Evolutionary conservation across 371 early-diverging fungal genomes (phyloP).

Genomic region (Smittium culicis): DNA sequence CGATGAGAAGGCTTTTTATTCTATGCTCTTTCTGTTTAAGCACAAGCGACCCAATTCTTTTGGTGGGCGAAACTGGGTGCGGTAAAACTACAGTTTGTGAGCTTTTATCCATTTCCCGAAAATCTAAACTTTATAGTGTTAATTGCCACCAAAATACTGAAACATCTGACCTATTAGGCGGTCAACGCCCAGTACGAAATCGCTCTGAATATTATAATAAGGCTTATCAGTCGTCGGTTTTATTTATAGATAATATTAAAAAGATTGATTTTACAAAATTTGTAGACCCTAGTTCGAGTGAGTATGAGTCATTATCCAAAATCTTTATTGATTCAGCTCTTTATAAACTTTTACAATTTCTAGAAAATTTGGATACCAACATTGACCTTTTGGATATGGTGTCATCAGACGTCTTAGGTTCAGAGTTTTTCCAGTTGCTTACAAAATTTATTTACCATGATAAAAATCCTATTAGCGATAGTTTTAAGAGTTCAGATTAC

Average conservation of each 20-base stretch:
- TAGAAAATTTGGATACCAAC: not conserved
- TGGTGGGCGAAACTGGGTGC: constrained; percentile 99
- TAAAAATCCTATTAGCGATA: not conserved
- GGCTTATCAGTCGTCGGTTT: constrained; percentile 18
- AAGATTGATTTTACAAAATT: not conserved
- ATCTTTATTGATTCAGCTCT: not conserved
- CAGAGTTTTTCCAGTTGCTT: not conserved
- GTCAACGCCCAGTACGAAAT: constrained; percentile 85
- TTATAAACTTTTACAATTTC: not conserved
- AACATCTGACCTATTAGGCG: constrained; percentile 93
- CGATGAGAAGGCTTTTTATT: constrained; percentile 84
- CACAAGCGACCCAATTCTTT: constrained; percentile 86
- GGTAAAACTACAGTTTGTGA: constrained; percentile 99
- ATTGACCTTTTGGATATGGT: not conserved
- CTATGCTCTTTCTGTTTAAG: constrained; percentile 69
- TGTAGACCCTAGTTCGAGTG: not conserved
- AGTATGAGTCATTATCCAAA: not conserved
- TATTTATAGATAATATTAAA: not conserved
- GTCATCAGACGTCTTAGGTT: not conserved
- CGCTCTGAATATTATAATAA: constrained; percentile 34
- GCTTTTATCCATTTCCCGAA: constrained; percentile 54
- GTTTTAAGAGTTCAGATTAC: not conserved
- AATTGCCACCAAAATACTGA: constrained; percentile 98
- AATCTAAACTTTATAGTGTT: constrained; percentile 65
- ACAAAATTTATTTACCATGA: not conserved